Percentiles rank a stretch among this genome's conserved stretches.
Conservation (phyloP, 2,329 filamentous ascomycete genomes). For the Microsporum canis region DNA sequence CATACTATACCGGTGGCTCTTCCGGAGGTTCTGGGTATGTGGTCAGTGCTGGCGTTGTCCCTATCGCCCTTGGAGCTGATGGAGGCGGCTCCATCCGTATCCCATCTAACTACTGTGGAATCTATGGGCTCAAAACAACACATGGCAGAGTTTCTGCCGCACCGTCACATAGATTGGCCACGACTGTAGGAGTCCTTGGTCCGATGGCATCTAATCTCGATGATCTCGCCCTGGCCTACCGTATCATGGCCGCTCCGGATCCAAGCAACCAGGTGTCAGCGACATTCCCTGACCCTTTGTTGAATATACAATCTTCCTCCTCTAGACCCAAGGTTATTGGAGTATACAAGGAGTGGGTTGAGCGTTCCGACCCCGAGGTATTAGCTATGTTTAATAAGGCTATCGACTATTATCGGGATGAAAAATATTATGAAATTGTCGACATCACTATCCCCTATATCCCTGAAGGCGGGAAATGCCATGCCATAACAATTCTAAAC, state of each 20-base stretch:
- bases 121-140: constrained; percentile 70
- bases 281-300: constrained; percentile 46
- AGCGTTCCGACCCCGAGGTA: constrained; percentile 55
- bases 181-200: constrained; percentile 56
- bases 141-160: constrained; percentile 55
- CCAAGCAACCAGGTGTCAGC: constrained; percentile 49
- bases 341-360: constrained; percentile 57
- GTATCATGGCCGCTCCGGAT: constrained; percentile 63
- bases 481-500: constrained; percentile 63
- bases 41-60: constrained; percentile 58
- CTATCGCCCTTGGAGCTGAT: constrained; percentile 61
- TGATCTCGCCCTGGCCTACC: constrained; percentile 74
- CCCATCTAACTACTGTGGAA: constrained; percentile 62
- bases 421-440: constrained; percentile 34
- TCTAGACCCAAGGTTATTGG: constrained; percentile 52
- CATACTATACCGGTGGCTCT: constrained; percentile 71
- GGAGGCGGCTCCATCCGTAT: constrained; percentile 66
- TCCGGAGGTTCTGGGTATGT: constrained; percentile 66
- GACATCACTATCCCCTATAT: constrained; percentile 46
- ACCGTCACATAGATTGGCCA: constrained; percentile 48
- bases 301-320: constrained; percentile 37
- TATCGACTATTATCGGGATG: constrained; percentile 42
- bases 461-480: constrained; percentile 61
- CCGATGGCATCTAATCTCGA: constrained; percentile 65
- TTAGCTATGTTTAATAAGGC: constrained; percentile 50